These are phyloP conservation scores for Balakata baccata DNA, from an alignment of 345 rosid genomes.

Conservation along the genomic window DNA sequence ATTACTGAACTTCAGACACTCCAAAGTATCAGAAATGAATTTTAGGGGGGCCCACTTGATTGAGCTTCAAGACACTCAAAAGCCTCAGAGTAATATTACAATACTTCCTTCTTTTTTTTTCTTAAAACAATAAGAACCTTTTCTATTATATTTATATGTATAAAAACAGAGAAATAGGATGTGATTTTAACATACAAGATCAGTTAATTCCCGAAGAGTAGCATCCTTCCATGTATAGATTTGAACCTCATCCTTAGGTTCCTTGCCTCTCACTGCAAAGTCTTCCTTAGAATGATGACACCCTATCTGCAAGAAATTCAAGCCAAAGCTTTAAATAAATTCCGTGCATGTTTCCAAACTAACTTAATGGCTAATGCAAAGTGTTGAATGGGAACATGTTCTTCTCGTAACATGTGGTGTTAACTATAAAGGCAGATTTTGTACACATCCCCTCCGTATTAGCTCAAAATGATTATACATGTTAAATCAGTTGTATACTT, in stretches of 20 bases:
- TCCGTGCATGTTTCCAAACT: neutral
- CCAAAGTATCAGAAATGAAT: no score
- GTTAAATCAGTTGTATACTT: no score
- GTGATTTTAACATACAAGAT: constrained; percentile 49
- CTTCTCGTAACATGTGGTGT: neutral
- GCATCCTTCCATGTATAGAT: constrained; percentile 99
- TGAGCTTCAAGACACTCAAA: no score
- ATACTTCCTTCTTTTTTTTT: neutral
- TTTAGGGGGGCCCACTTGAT: no score
- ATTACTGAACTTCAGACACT: no score
- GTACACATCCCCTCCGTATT: no score
- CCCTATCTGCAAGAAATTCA: constrained; percentile 51
- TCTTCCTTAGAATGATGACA: constrained; percentile 79
- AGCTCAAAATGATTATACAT: neutral
- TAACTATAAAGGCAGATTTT: neutral
- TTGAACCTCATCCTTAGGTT: constrained; percentile 94
- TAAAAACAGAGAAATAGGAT: neutral
- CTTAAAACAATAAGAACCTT: neutral
- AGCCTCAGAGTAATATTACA: no score
- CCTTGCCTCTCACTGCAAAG: constrained; percentile 93
- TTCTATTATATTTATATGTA: neutral
- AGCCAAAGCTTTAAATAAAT: neutral
- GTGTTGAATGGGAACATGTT: neutral
- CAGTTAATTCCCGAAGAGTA: constrained; percentile 78
- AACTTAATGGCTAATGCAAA: neutral